phyloP scores from a whole-genome alignment of 2,329 filamentous ascomycete genomes.

The Sclerotiophoma versabilis region DNA sequence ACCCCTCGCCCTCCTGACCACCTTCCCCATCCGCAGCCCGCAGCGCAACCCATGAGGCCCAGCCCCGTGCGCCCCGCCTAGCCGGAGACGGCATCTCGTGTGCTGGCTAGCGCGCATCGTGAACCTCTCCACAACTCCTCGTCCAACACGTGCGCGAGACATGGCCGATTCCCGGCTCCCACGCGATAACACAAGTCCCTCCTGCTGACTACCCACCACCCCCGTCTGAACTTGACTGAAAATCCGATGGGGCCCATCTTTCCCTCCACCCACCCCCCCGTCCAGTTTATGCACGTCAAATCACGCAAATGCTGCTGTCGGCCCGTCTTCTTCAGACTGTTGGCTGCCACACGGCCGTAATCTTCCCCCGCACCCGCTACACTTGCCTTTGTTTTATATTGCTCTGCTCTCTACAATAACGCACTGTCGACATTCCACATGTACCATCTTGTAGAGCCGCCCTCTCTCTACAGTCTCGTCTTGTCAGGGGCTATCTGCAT shows the following conservation, averaged over 20 bases:
- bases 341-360: neutral
- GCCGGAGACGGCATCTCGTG: neutral
- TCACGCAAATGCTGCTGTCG: constrained; percentile 9
- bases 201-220: neutral
- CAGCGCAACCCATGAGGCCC: neutral
- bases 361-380: too few relatives aligned
- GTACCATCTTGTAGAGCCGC: too few relatives aligned
- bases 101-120: neutral
- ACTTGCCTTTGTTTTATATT: too few relatives aligned
- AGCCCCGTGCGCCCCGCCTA: neutral
- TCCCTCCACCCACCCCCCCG: neutral
- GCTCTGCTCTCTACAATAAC: neutral
- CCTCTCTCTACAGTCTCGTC: too few relatives aligned
- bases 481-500: too few relatives aligned
- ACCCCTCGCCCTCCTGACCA: neutral
- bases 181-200: neutral
- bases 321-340: neutral
- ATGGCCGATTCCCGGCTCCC: neutral
- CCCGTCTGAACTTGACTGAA: too few relatives aligned
- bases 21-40: constrained; percentile 5
- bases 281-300: constrained; percentile 9
- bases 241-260: neutral
- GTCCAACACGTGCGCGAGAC: neutral
- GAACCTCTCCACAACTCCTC: constrained; percentile 3
- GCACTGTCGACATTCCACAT: too few relatives aligned